Evolutionary conservation across 2,329 filamentous ascomycete species (phyloP), one percentile per base, ranked within the genome.

Genomic region (Diaporthe sp.): DNA sequence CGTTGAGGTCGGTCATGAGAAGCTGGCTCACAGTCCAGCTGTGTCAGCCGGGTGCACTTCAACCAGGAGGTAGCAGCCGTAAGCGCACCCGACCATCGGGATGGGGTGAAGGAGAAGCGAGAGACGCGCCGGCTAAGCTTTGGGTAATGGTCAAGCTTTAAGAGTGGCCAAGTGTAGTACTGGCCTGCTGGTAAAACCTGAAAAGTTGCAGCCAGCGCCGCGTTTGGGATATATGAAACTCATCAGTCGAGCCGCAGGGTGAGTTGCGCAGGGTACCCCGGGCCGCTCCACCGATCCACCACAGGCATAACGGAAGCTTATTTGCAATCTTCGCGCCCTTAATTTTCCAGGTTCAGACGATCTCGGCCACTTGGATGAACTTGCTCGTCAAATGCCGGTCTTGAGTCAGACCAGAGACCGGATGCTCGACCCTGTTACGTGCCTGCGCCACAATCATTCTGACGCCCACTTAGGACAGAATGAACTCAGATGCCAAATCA

Each of bases 1-100:
- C 63, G 22, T 77, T 77, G 61, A 77, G 31, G 28, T 31, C 49
- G 17, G 70, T 6, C 75, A 75, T 77, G 47, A 53, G 47, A 53
- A 22, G 47, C 65, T 39, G 65, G 28, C 17, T 39, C 65, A 68
- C 47, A 68, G 65, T 39, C 65, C 65, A 53, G 65, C 65, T 68
- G 65, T 68, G 47, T 53, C 47, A 53, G 65, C 65, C 65, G 65
- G 47, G 47, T 68, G 47, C 65, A 53, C 47, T 39, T 68, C 65
- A 51, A 53, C 31, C 65, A 28, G 47, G 31, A 39, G 31, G 39
- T 31, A 15, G 10, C 13, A 39, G 44, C n/a, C 28, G n/a, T 25
- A 17, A 53, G 65, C 47, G 42, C 61, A 67, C 61, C 49, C 28
- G 28, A 47, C 47, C 47, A 20, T 44, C 60, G 25, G 44, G 71